Evolutionary conservation across 352 stramenopile species (phyloP).

Genomic region (Pythium monospermum): DNA sequence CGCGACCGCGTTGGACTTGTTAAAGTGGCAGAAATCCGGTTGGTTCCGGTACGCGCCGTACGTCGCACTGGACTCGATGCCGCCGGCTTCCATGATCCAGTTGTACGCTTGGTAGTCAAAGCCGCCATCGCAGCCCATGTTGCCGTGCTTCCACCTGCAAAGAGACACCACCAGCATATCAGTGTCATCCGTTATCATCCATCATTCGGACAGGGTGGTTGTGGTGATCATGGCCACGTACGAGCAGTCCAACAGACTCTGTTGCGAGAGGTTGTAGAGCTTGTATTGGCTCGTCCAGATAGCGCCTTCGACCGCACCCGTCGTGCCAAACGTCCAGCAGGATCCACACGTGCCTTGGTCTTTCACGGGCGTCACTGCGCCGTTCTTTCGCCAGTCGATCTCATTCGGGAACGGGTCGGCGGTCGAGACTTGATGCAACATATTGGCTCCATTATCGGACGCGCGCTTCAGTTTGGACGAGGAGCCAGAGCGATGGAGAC

Average conservation of each 20-base stretch:
- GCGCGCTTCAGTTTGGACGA: slow-evolving; percentile 49
- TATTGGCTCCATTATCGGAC: slow-evolving; percentile 53
- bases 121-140: slow-evolving; percentile 87
- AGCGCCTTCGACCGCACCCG: slow-evolving; percentile 69
- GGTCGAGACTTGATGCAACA: slow-evolving; percentile 30
- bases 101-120: slow-evolving; percentile 88
- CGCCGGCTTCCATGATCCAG: slow-evolving; percentile 82
- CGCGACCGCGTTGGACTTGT: slow-evolving; percentile 60
- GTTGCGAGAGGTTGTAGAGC: slow-evolving; percentile 82
- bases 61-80: slow-evolving; percentile 69
- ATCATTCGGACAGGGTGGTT: no score
- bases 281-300: slow-evolving; percentile 69
- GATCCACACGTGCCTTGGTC: slow-evolving; percentile 90
- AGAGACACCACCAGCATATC: neutral
- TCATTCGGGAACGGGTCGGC: slow-evolving; percentile 47
- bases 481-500: slow-evolving; percentile 38
- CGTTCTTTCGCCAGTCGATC: slow-evolving; percentile 84
- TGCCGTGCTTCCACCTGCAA: slow-evolving; percentile 83
- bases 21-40: slow-evolving; percentile 88
- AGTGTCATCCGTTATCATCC: no score
- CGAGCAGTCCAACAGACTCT: slow-evolving; percentile 90
- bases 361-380: slow-evolving; percentile 87
- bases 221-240: slow-evolving; percentile 28
- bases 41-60: slow-evolving; percentile 87
- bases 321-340: slow-evolving; percentile 91